Base-by-base conservation (phyloP, 768 basidiomycete species). In the Collybia nuda region DNA sequence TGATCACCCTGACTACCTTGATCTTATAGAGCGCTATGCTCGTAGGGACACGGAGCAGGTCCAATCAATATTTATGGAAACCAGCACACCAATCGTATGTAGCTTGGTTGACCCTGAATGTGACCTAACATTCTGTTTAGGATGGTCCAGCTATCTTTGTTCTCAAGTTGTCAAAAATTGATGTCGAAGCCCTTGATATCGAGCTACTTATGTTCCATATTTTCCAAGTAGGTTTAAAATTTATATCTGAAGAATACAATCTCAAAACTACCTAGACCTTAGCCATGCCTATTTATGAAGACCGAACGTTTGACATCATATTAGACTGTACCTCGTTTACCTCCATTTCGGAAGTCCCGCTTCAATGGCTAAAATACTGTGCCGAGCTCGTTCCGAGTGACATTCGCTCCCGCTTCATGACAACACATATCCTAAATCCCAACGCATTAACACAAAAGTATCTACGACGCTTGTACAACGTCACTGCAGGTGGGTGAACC, bases 291-390 rank as follows among this genome's bases (percentile, higher is more conserved):
- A 65, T 62, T 14, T 78, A 84, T 62, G 69, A 66, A 37, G 67
- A 76, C 40, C 76, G 76, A 23, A 51, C 62, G 3, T 90, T 86
- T 61, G 88, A 92, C 41, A 70, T 95, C 42, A 79, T 95, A 54
- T 62, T 93, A 26, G 92, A 95, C 57, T 92, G 86, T 67, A 93
- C 91, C 29, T 79, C 78, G 7, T 93, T 93, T 63, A 77, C 82
- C 2, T 75, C 85, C 2, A 76, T 78, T 8, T 89, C 90, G 0
- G 89, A 93, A 66, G 72, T 93, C 6, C 92, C 93, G 0, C 70
- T 89, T 7, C 86, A 88, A 54, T 91, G 88, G 87, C 62, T 93
- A 40, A 90, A 87, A 65, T 86, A 82, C 47, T 85, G 87, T 52
- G 78, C 84, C 11, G 88, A 92, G 62, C 70, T 90, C 17, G 80